phyloP scores from a whole-genome alignment of 2,329 filamentous ascomycete genomes.

The Chrysoporthe deuterocubensis region DNA sequence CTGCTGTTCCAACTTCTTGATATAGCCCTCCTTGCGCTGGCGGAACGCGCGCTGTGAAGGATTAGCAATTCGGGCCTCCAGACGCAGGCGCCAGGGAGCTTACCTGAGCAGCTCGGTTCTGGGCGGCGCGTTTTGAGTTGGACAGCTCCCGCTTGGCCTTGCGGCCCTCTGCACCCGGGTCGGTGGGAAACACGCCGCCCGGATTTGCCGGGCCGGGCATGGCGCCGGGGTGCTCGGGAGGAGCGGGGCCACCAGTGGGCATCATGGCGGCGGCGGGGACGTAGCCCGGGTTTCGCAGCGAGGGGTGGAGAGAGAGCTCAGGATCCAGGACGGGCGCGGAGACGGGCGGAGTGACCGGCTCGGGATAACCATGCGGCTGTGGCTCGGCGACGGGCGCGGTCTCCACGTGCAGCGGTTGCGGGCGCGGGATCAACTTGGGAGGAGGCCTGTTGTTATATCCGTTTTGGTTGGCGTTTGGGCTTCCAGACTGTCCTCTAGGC shows the following conservation, averaged over 20 bases:
- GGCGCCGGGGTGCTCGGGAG: slow-evolving; percentile 33
- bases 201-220: slow-evolving; percentile 39
- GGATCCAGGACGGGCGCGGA: slow-evolving; percentile 41
- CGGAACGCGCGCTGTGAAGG: slow-evolving; percentile 82
- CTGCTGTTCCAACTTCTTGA: slow-evolving; percentile 95
- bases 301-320: slow-evolving; percentile 54
- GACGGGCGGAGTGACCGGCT: slow-evolving; percentile 42
- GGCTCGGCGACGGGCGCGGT: slow-evolving; percentile 29
- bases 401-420: slow-evolving; percentile 19
- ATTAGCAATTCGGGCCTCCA: slow-evolving; percentile 33
- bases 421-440: slow-evolving; percentile 26
- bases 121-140: slow-evolving; percentile 92
- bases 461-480: slow-evolving; percentile 16
- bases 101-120: slow-evolving; percentile 97
- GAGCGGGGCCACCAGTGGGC: slow-evolving; percentile 34
- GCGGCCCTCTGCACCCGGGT: slow-evolving; percentile 55
- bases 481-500: slow-evolving; percentile 26
- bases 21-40: slow-evolving; percentile 96
- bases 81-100: slow-evolving; percentile 38
- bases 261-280: slow-evolving; percentile 41
- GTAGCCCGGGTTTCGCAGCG: slow-evolving; percentile 44
- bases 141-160: slow-evolving; percentile 91
- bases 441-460: slow-evolving; percentile 19
- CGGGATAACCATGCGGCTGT: slow-evolving; percentile 48
- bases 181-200: slow-evolving; percentile 32